These are phyloP conservation scores for Cladosporium oxysporum DNA, from an alignment of 2,329 filamentous ascomycete species.

Conservation along the genomic window DNA sequence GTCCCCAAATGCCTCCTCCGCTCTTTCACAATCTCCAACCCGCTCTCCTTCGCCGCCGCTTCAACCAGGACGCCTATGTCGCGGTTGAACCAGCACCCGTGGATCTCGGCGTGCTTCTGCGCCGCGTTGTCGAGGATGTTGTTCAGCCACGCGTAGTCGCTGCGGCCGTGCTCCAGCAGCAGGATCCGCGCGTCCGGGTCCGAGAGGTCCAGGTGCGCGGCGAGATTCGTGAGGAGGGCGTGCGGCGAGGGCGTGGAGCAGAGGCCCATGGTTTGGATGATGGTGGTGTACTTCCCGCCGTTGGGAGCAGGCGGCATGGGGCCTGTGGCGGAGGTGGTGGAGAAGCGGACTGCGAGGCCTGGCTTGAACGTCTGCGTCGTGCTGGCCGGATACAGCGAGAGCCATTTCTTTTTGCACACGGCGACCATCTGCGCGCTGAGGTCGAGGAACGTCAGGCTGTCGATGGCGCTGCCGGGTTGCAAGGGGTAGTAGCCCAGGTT, in stretches of 20 bases:
- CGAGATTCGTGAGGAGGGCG: conserved; percentile 48
- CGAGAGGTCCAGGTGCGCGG: conserved; percentile 39
- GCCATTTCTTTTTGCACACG: conserved; percentile 52
- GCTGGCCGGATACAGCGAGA: conserved; percentile 39
- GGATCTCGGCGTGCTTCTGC: conserved; percentile 49
- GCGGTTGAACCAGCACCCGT: conserved; percentile 57
- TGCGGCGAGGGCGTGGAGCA: conserved; percentile 51
- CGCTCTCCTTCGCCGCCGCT: conserved; percentile 49
- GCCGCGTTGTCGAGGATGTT: conserved; percentile 48
- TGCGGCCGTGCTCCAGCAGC: conserved; percentile 54
- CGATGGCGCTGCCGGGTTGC: conserved; percentile 29
- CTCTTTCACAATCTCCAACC: conserved; percentile 49
- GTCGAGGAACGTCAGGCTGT: conserved; percentile 51
- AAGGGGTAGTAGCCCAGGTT: conserved; percentile 49
- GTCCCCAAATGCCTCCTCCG: conserved; percentile 52
- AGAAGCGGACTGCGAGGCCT: conserved; percentile 39
- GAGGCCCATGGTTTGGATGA: conserved; percentile 55
- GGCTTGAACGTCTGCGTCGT: conserved; percentile 23
- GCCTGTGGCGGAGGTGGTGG: conserved; percentile 47
- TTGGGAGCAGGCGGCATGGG: conserved; percentile 40
- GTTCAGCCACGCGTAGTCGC: conserved; percentile 52
- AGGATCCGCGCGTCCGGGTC: conserved; percentile 49
- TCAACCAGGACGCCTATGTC: conserved; percentile 52
- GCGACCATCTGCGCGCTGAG: conserved; percentile 51
- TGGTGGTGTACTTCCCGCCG: conserved; percentile 48